Percentiles rank a stretch among this genome's conserved stretches.
phyloP scores from a whole-genome alignment of 805 yeast species.

The Kodamaea kaohsiungensis region DNA sequence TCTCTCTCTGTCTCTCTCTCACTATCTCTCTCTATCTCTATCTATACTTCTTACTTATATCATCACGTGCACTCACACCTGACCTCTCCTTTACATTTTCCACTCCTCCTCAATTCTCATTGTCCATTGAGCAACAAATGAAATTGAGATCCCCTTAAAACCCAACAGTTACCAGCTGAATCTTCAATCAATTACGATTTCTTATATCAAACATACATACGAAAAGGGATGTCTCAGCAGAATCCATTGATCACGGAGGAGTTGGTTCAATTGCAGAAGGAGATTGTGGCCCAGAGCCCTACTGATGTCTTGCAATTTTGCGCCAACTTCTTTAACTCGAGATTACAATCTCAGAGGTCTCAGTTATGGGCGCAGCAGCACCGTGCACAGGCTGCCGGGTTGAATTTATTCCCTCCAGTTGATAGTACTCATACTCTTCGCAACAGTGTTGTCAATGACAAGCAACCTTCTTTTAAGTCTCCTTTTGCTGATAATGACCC shows the following conservation, averaged over 20 bases:
- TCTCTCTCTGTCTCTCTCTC: background rate
- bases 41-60: background rate
- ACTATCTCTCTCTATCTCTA: background rate
- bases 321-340: constrained; percentile 65
- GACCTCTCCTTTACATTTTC: background rate
- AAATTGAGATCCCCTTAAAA: constrained; percentile 5
- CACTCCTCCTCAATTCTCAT: background rate
- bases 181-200: background rate
- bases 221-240: constrained; percentile 13
- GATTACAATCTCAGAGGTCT: constrained; percentile 60
- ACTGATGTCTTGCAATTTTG: constrained; percentile 72
- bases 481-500: constrained; percentile 70
- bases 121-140: constrained; percentile 6
- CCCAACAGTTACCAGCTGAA: background rate
- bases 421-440: constrained; percentile 32
- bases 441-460: constrained; percentile 25
- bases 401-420: constrained; percentile 45
- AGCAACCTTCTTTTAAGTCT: constrained; percentile 54
- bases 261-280: constrained; percentile 62
- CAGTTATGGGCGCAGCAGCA: constrained; percentile 52
- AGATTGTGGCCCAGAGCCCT: constrained; percentile 54
- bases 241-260: constrained; percentile 41
- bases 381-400: constrained; percentile 51
- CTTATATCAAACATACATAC: background rate
- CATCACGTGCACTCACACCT: constrained; percentile 1